A percentile compares a stretch with the other conserved stretches of the same genome.
Evolutionary conservation across 768 basidiomycete species (phyloP).

Genomic region (Tremella mesenterica): DNA sequence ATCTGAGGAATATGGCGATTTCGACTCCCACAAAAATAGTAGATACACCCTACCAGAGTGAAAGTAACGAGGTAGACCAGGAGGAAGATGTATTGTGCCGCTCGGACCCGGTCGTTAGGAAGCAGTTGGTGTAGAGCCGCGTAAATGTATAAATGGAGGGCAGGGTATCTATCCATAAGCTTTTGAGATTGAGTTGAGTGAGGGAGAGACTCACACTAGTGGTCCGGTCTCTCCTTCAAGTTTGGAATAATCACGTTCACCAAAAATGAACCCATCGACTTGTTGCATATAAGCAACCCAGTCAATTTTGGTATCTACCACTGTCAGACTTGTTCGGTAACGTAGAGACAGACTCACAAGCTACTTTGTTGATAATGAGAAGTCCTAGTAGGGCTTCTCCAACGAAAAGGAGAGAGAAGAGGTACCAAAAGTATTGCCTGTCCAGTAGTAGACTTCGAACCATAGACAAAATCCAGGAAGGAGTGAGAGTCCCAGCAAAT

Average conservation of each 20-base stretch:
- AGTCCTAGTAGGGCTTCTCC: constrained; percentile 71
- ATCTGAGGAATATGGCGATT: constrained; percentile 50
- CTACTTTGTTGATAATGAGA: constrained; percentile 68
- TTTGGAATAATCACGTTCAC: constrained; percentile 70
- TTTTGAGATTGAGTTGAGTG: background rate
- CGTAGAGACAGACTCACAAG: constrained; percentile 55
- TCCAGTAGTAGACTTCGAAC: constrained; percentile 22
- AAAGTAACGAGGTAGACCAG: constrained; percentile 63
- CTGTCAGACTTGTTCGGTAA: constrained; percentile 9
- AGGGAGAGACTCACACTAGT: constrained; percentile 58
- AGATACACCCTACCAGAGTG: constrained; percentile 59
- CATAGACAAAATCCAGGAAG: background rate
- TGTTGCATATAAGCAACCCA: constrained; percentile 95
- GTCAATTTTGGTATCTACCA: constrained; percentile 92
- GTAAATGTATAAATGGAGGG: constrained; percentile 82
- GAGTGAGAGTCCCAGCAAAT: background rate
- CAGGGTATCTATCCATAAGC: constrained; percentile 67
- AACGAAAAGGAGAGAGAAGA: constrained; percentile 58
- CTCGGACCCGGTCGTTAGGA: constrained; percentile 48
- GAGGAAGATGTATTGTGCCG: constrained; percentile 72
- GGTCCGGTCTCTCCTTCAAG: constrained; percentile 88
- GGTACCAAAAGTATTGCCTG: constrained; percentile 55
- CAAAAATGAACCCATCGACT: constrained; percentile 63
- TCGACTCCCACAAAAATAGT: constrained; percentile 45
- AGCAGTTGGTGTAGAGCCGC: constrained; percentile 55